Conservation (phyloP, 345 rosid species). For the Carallia brachiata region DNA sequence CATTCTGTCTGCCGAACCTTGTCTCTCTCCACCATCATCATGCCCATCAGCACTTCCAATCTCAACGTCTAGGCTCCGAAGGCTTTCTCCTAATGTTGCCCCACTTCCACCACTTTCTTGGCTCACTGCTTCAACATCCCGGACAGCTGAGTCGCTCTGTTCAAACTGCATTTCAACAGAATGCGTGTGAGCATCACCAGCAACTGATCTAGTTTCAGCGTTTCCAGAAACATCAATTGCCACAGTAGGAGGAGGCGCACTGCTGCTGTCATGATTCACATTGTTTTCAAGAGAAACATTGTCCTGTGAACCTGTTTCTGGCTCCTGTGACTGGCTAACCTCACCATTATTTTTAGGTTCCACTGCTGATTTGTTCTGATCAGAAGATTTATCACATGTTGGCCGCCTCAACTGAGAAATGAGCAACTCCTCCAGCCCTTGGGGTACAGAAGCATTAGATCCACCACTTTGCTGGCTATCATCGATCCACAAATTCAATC, state of each 20-base stretch:
- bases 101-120: conserved; percentile 98
- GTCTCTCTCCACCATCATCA: conserved; percentile 94
- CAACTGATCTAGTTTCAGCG: conserved; percentile 47
- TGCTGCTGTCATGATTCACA: conserved; percentile 42
- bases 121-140: conserved; percentile 95
- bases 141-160: conserved; percentile 69
- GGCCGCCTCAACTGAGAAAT: conserved; percentile 84
- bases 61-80: conserved; percentile 94
- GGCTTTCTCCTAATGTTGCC: conserved; percentile 94
- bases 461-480: conserved; percentile 76
- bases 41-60: conserved; percentile 99
- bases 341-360: conserved; percentile 53
- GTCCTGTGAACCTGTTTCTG: conserved; percentile 40
- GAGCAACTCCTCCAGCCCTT: conserved; percentile 89
- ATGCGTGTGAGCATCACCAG: conserved; percentile 48
- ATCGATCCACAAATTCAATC: conserved; percentile 88
- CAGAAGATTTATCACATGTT: conserved; percentile 56
- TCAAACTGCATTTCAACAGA: conserved; percentile 89
- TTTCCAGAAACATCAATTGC: conserved; percentile 42
- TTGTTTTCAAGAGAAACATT: conserved; percentile 50
- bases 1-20: conserved; percentile 59
- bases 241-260: conserved; percentile 32
- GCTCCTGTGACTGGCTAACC: conserved; percentile 40
- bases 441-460: conserved; percentile 75
- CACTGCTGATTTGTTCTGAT: conserved; percentile 40